Base-by-base conservation (phyloP, 495 filamentous ascomycete genomes). In the Lepidopterella palustris region DNA sequence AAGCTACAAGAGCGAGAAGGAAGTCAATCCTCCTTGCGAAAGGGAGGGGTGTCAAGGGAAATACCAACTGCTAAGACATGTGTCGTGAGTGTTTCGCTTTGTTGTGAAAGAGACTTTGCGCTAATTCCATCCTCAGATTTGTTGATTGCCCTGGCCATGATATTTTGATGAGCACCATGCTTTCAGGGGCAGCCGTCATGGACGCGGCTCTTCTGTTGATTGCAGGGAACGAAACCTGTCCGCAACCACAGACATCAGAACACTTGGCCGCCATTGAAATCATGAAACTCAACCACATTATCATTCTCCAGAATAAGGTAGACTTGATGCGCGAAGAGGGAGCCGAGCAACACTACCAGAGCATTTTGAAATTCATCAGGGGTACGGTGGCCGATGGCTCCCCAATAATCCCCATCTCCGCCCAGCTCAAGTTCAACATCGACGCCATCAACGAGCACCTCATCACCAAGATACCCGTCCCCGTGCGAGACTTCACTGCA, bases 121-220 rank as follows among this genome's bases (percentile, higher is more conserved):
- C 9, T 42, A 42, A 42, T 42, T 42, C 9, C 18, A 18, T 42
- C 18, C 35, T 13, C 18, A 42, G 35, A 42, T 98, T 98, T 73
- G 95, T 98, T 58, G 93, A 98, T 75, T 98, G 93, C 81, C 93
- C 93, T 32, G 93, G 93, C 75, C 93, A 98, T 86, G 93, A 98
- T 77, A 98, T 98, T 89, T 90, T 98, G 70, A 98, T 98, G 93
- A 96, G 92, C 75, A 98, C 93, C 59, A 98, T 97, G 93, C 85
- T 97, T 77, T 98, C 93, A 71, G 95, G 93, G 70, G 93, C 93
- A 68, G 93, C 93, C 45, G 93, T 98, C 80, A 98, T 98, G 93
- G 93, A 98, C 74, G 93, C 93, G 51, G 95, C 95, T 29, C 82
- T 98, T 28, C 84, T 98, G 28, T 80, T 98, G 42, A 97, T 98